phyloP scores from a whole-genome alignment of 2,329 filamentous ascomycete genomes.

The Cyphellophora attinorum region DNA sequence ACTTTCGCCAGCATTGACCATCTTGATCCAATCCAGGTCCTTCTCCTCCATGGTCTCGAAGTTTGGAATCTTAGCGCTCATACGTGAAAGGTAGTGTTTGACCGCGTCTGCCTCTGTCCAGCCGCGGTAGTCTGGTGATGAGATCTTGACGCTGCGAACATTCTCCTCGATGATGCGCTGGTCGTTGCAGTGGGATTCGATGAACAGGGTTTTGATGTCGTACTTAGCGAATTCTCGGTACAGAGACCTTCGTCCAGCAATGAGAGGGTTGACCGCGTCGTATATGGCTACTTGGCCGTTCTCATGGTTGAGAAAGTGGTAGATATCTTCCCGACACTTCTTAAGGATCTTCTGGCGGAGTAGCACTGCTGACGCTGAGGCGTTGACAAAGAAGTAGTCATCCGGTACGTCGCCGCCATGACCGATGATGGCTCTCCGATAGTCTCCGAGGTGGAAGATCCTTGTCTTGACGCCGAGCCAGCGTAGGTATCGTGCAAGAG shows the following conservation, averaged over 20 bases:
- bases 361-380: conserved; percentile 83
- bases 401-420: conserved; percentile 77
- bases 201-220: conserved; percentile 92
- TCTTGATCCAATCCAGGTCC: conserved; percentile 95
- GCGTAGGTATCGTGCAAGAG: conserved; percentile 83
- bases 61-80: conserved; percentile 83
- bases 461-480: conserved; percentile 98
- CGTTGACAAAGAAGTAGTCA: conserved; percentile 96
- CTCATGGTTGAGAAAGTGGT: conserved; percentile 90
- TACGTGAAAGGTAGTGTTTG: conserved; percentile 79
- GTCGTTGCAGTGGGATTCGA: conserved; percentile 91
- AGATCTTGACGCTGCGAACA: conserved; percentile 94
- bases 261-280: conserved; percentile 90
- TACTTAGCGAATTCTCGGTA: conserved; percentile 98
- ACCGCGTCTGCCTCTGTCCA: conserved; percentile 92
- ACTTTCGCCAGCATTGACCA: conserved; percentile 93
- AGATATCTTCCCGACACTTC: conserved; percentile 94
- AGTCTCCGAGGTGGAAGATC: conserved; percentile 95
- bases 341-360: conserved; percentile 94
- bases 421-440: conserved; percentile 82
- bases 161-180: conserved; percentile 92
- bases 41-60: conserved; percentile 95
- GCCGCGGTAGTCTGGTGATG: conserved; percentile 85
- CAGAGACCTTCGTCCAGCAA: conserved; percentile 68
- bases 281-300: conserved; percentile 98